These are phyloP conservation scores for Heterobasidion irregulare DNA, from an alignment of 1,284 basidiomycete species.

Conservation along the genomic window DNA sequence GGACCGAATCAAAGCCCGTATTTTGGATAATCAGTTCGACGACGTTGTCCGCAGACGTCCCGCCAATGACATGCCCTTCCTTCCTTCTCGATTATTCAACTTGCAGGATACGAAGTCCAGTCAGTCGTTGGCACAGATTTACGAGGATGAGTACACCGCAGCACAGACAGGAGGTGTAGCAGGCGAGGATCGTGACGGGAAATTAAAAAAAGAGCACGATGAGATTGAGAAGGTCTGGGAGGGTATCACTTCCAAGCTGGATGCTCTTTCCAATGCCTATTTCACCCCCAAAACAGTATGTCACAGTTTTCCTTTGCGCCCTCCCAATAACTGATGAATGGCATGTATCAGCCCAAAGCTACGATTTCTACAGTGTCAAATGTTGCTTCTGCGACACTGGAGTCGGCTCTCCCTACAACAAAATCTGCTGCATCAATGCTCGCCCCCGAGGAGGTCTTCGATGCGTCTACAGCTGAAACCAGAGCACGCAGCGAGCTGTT, in stretches of 20 bases:
- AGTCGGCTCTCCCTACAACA: slow-evolving; percentile 85
- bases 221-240: slow-evolving; percentile 84
- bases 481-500: slow-evolving; percentile 77
- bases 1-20: slow-evolving; percentile 87
- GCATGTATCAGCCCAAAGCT: slow-evolving; percentile 68
- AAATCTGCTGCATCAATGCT: slow-evolving; percentile 75
- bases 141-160: slow-evolving; percentile 87
- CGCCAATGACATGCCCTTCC: slow-evolving; percentile 79
- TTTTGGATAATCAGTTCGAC: slow-evolving; percentile 84
- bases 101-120: slow-evolving; percentile 83
- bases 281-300: slow-evolving; percentile 90
- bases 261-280: slow-evolving; percentile 92
- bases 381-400: slow-evolving; percentile 77
- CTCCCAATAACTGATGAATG: slow-evolving; percentile 3
- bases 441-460: slow-evolving; percentile 90
- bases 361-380: slow-evolving; percentile 85
- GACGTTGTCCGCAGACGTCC: slow-evolving; percentile 82
- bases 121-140: slow-evolving; percentile 92
- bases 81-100: slow-evolving; percentile 87
- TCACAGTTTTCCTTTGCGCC: slow-evolving; percentile 5
- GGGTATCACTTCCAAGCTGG: slow-evolving; percentile 81
- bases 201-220: slow-evolving; percentile 83
- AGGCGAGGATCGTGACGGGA: slow-evolving; percentile 80
- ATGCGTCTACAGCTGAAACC: slow-evolving; percentile 44
- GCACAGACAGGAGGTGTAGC: slow-evolving; percentile 45